Base-by-base conservation (phyloP, 169 alveolate genomes). In the Theileria parva region DNA sequence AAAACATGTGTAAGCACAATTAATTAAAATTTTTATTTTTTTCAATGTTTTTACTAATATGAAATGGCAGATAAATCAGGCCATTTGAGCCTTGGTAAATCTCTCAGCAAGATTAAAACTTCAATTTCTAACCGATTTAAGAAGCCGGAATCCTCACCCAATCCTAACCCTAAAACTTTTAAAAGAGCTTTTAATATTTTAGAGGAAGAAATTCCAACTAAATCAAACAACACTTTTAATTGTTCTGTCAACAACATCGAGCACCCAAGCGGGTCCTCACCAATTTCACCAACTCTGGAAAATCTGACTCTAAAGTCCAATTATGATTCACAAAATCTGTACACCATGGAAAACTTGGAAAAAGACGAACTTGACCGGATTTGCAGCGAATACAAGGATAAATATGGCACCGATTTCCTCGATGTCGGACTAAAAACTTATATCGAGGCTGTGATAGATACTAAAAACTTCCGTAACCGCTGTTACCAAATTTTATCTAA, bases 341-440 rank as follows among this genome's bases (percentile, higher is more conserved):
- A 59, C 11, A n/a, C 6, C 8, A 37, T 44, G 51, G 51, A 68
- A 68, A n/a, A 30, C 44, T 21, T 63, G 39, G 32, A 63, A 19
- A 63, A 63, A 21, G 71, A 63, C 8, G 83, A 81, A 28, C 21
- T 81, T 50, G 84, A 81, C 51, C 74, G 37, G 30, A 68, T 57
- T 19, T 53, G 71, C 75, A 32, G 59, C 19, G 86, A 76, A 34
- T 83, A 83, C 21, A 64, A 68, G 32, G 77, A 83, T 23, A 83
- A 53, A 85, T 73, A 73, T 27, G 89, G 89, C 2, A 21, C 50
- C 25, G 89, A 83, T 60, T 83, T 72, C 71, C 73, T 77, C 11
- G 32, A 79, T 27, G 81, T 83, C 9, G 89, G 89, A 19, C 81
- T 83, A n/a, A 74, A 68, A 39, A 73, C 89, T 23, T 83, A 83